These are phyloP conservation scores for Dalbergia cochinchinensis DNA, from an alignment of 306 rosid genomes.

Conservation along the genomic window DNA sequence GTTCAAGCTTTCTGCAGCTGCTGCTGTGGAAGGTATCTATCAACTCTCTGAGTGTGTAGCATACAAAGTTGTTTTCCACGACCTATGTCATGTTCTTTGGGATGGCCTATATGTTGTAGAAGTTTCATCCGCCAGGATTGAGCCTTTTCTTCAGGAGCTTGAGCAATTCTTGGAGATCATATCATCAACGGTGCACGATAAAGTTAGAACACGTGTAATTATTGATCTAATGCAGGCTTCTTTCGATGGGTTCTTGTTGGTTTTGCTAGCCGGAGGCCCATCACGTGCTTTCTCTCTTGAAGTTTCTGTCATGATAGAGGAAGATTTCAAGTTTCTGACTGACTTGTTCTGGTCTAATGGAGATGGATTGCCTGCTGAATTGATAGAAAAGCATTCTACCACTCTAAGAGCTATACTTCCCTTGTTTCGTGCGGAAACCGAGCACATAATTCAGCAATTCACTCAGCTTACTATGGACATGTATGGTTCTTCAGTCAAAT, in stretches of 20 bases:
- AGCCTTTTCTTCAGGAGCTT: constrained; percentile 81
- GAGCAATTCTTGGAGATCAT: constrained; percentile 85
- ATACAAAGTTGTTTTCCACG: constrained; percentile 74
- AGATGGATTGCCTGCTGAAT: constrained; percentile 86
- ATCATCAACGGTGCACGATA: constrained; percentile 87
- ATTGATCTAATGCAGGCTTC: constrained; percentile 85
- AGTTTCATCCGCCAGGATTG: constrained; percentile 74
- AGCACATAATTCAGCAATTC: constrained; percentile 75
- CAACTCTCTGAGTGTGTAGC: constrained; percentile 81
- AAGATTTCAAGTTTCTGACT: constrained; percentile 82
- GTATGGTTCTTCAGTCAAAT: constrained; percentile 68
- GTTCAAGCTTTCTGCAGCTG: constrained; percentile 73
- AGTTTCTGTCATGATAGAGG: constrained; percentile 75
- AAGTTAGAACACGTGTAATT: constrained; percentile 89
- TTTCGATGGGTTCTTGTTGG: constrained; percentile 82
- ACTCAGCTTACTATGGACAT: constrained; percentile 54
- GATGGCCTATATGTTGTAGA: constrained; percentile 81
- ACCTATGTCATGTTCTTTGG: constrained; percentile 76
- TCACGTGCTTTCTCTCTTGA: constrained; percentile 73
- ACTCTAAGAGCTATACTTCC: constrained; percentile 64
- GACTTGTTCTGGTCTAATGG: constrained; percentile 97
- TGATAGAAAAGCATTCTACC: constrained; percentile 70
- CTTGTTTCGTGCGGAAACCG: constrained; percentile 60
- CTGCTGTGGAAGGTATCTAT: constrained; percentile 79
- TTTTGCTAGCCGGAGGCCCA: constrained; percentile 94